Base-by-base conservation (phyloP, 2,329 filamentous ascomycete species). In the Rhexocercosporidium sp. region DNA sequence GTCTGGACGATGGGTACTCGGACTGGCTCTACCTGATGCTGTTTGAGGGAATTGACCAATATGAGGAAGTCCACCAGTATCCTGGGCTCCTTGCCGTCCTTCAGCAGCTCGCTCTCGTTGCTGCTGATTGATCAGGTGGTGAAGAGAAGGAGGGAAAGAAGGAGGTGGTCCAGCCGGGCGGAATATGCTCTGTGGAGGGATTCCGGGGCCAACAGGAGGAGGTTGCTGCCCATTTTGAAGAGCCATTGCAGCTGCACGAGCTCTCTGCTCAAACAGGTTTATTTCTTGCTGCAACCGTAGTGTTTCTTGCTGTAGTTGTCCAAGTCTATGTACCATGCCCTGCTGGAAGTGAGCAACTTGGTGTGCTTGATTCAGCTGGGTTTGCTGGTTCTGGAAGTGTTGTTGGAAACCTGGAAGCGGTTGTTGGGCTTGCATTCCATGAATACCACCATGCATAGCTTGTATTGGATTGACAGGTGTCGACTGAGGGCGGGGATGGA, bases 281-380 rank as follows among this genome's bases (percentile, higher is more conserved):
- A 76, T 71, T 78, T 81, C 62, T 78, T 77, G 59, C 80, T 77
- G 64, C 77, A 82, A 60, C 77, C 81, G 46, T 78, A 78, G 78
- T 8, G 81, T 81, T 62, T 85, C 83, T 31, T 81, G 78, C 67
- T 84, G 83, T n/a, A 84, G 74, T 53, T 82, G 82, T 25, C 77
- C 80, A 68, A 85, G 73, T 76, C 84, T 83, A 8, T 57, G 54
- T 18, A 57, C 54, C 54, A 57, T 57, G 20, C 34, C 54, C 34
- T 57, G 54, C 54, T 57, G 54, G 12, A 57, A 41, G 31, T 57
- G 54, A 18, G 54, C 54, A 39, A 57, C 54, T 41, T 57, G 54
- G 12, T 57, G 54, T 25, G 53, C 62, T 29, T 65, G 62, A 61
- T 69, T 71, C 27, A 73, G 66, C 25, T 68, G 56, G 0, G 71